Base-by-base conservation (phyloP, 257 asterid species). In the Apocynum venetum region DNA sequence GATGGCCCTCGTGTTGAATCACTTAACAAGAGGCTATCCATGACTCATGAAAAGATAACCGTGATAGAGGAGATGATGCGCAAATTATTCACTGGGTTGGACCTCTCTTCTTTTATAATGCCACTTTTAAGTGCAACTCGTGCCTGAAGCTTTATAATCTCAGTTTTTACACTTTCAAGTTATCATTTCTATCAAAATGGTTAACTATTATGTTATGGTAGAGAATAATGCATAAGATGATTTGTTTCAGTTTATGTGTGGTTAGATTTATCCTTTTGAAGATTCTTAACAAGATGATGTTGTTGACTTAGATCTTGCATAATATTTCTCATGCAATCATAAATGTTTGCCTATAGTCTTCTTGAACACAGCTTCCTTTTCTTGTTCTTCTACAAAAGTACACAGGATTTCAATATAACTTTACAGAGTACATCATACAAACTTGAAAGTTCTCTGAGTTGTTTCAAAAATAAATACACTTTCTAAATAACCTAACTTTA, bases 1-100 rank as follows among this genome's bases (percentile, higher is more conserved):
- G 97, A 93, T 41, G 99, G 97, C 71, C 92, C 97, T 77, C 87
- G 96, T 82, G 95, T 93, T 44, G 98, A 93, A 78, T 96, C 98
- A 25, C 98, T 93, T n/a, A 80, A 90, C 75, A 89, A 88, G 84
- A 87, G 97, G 86, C 87, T 93, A 64, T 89, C 98, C 67, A 64
- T 31, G 76, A 85, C 95, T 15, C 99, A 96, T 81, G 97, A 93
- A 77, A 93, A 94, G 85, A 93, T 96, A 81, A 96, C 97, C 61
- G 73, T 88, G 71, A 75, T 89, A 84, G 98, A 93, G 86, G 97
- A 96, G 87, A 89, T 96, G 97, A 93, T 96, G 98, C 92, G 95
- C 75, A 96, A 91, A 86, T 80, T 91, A 71, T 93, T 93, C 83
- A 90, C 92, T 41, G 99, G 99, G 99, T 96, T 87, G 31, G 81